Evolutionary conservation across 1,284 basidiomycete genomes (phyloP).

Genomic region (Ustilago xerochloae): DNA sequence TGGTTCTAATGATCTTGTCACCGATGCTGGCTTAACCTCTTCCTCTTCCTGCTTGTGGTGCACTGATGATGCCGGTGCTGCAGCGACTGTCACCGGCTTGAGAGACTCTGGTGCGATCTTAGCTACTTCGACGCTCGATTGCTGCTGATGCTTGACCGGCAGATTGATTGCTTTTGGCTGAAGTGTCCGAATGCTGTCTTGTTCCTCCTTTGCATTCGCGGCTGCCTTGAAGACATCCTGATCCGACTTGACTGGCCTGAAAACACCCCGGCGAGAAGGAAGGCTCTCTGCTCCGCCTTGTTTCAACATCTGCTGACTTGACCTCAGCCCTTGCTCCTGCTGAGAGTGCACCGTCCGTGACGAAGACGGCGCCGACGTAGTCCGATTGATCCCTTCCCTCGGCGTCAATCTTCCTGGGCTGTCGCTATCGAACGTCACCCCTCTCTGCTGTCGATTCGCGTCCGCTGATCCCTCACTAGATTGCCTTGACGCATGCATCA

Average conservation of each 20-base stretch:
- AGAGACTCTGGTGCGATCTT: background rate
- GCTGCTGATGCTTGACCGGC: background rate
- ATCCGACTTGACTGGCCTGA: constrained; percentile 39
- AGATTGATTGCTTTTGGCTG: constrained; percentile 21
- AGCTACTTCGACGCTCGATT: background rate
- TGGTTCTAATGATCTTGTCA: background rate
- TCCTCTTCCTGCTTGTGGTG: background rate
- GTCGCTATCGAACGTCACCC: constrained; percentile 10
- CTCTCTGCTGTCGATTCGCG: too few relatives aligned
- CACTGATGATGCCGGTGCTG: background rate
- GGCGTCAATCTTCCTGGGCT: constrained; percentile 23
- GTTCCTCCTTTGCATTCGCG: background rate
- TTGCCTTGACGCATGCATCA: constrained; percentile 24
- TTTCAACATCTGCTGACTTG: background rate
- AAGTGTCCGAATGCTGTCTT: background rate
- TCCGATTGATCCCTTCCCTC: constrained; percentile 35
- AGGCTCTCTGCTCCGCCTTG: background rate
- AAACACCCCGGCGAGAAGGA: constrained; percentile 7
- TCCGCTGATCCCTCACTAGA: constrained; percentile 4
- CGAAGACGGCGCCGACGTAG: constrained; percentile 26
- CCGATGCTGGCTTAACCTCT: background rate
- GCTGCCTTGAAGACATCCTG: constrained; percentile 32
- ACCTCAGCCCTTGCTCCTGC: background rate
- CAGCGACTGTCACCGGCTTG: background rate
- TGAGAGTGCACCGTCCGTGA: background rate